Evolutionary conservation across 768 basidiomycete genomes (phyloP), one percentile per base, ranked within the genome.

Genomic region (Sporobolomyces roseus): DNA sequence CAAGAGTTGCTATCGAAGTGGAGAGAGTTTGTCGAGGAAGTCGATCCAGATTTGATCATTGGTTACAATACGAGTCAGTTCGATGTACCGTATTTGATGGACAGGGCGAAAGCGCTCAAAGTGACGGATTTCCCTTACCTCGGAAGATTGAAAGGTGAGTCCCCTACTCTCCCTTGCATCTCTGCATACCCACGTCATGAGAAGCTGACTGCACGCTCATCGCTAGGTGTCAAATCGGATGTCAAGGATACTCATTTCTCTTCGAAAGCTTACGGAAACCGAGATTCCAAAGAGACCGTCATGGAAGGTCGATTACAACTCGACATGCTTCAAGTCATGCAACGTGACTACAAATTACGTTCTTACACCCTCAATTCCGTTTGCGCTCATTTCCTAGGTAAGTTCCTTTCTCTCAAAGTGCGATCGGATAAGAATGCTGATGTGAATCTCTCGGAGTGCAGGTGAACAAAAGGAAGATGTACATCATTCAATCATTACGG

Each of bases 391-490:
- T 99, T 99, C 78, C 82, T 99, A 5, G 93, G 75, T 74, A 25
- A 29, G 75, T 68, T 48, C 41, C 6, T 36, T 27, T 29, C 13
- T 29, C 27, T 29, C n/a, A n/a, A n/a, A n/a, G n/a, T n/a, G n/a
- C n/a, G n/a, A n/a, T n/a, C n/a, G n/a, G n/a, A n/a, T n/a, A n/a
- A n/a, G n/a, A n/a, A n/a, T n/a, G n/a, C n/a, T n/a, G n/a, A n/a
- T n/a, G n/a, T n/a, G n/a, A n/a, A 38, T 29, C 27, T 30, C 17
- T 21, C 17, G 27, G 51, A 14, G 9, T 25, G 29, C 56, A 76
- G 75, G 93, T 33, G 96, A 99, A 79, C 96, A 99, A 79, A 99
- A 99, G 78, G 96, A 99, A 78, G 96, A 99, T 72, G 96, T 99
- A 25, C 96, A 98, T 76, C 87, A 98, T 77, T 98, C 94, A 1